A percentile compares a stretch with the other conserved stretches of the same genome.
Conservation (phyloP, 2,329 filamentous ascomycete genomes). For the Aspergillus sclerotialis region DNA sequence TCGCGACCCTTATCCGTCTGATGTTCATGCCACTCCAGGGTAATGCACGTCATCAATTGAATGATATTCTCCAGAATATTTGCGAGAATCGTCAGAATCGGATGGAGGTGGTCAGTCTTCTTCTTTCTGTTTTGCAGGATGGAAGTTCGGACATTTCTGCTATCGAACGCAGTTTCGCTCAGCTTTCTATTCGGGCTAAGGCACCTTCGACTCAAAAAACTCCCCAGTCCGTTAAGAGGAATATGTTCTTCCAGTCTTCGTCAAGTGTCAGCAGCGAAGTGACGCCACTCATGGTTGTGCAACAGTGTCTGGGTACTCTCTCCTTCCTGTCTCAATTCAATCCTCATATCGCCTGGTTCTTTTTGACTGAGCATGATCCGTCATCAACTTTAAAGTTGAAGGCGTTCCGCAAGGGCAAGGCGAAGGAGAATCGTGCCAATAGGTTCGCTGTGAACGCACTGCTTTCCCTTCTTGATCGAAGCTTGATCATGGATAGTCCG, state of each 20-base stretch:
- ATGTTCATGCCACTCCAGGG: constrained; percentile 96
- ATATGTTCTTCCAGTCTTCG: constrained; percentile 53
- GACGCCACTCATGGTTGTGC: constrained; percentile 88
- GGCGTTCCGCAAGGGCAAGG: constrained; percentile 76
- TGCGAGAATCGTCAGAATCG: constrained; percentile 96
- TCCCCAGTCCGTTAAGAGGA: constrained; percentile 71
- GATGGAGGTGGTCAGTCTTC: constrained; percentile 83
- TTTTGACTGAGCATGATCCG: constrained; percentile 89
- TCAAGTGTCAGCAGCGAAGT: constrained; percentile 68
- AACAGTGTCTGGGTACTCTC: constrained; percentile 84
- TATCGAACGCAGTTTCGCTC: constrained; percentile 90
- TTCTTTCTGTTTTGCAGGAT: constrained; percentile 91
- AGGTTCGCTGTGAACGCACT: constrained; percentile 91
- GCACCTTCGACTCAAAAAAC: constrained; percentile 72
- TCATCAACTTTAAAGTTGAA: constrained; percentile 69
- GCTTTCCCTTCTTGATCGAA: constrained; percentile 80
- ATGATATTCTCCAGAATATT: constrained; percentile 80
- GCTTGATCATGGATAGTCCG: constrained; percentile 94
- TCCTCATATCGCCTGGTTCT: constrained; percentile 79
- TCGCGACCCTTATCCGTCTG: constrained; percentile 91
- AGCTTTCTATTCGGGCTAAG: constrained; percentile 84
- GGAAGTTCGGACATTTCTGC: constrained; percentile 89
- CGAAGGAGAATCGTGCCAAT: constrained; percentile 72
- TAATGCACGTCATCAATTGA: constrained; percentile 74
- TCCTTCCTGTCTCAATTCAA: constrained; percentile 80